Percentiles rank a stretch among this genome's conserved stretches.
phyloP scores from a whole-genome alignment of 2,329 filamentous ascomycete genomes.

The Biscogniauxia marginata region DNA sequence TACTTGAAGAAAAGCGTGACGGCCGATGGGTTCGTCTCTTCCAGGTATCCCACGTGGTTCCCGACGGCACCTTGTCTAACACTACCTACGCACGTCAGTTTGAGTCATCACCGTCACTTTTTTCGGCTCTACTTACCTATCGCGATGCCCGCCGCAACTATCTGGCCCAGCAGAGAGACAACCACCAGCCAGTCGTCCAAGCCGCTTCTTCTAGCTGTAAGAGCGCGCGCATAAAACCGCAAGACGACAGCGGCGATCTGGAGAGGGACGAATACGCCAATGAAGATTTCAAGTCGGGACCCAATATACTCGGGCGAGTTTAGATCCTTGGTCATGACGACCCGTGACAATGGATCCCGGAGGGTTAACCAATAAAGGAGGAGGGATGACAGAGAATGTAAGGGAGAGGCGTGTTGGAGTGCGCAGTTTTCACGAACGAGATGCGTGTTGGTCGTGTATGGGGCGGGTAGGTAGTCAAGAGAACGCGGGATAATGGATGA shows the following conservation, averaged over 20 bases:
- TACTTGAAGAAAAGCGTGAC: conserved; percentile 20
- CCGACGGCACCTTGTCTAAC: conserved; percentile 14
- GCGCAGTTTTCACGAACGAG: not conserved
- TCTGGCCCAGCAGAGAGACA: conserved; percentile 10
- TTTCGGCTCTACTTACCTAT: conserved; percentile 12
- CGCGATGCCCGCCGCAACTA: conserved; percentile 6
- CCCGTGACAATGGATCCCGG: not conserved
- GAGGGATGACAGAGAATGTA: not conserved
- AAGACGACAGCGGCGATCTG: conserved; percentile 11
- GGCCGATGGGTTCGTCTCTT: conserved; percentile 7
- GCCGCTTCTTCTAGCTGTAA: conserved; percentile 7
- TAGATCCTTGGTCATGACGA: not conserved
- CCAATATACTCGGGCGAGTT: conserved; percentile 7
- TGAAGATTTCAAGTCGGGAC: conserved; percentile 11
- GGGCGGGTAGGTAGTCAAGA: not conserved
- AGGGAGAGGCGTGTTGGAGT: not conserved
- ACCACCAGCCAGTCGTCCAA: conserved; percentile 16
- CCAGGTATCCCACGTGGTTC: conserved; percentile 12
- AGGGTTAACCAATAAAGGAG: not conserved
- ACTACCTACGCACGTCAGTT: conserved; percentile 2
- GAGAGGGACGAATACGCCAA: conserved; percentile 11
- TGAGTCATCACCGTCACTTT: not conserved
- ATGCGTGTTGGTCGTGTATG: not conserved
- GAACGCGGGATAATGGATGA: not conserved
- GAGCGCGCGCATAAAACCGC: conserved; percentile 15